Conservation (phyloP, 805 yeast species). For the Wickerhamiella vanderwaltii region DNA sequence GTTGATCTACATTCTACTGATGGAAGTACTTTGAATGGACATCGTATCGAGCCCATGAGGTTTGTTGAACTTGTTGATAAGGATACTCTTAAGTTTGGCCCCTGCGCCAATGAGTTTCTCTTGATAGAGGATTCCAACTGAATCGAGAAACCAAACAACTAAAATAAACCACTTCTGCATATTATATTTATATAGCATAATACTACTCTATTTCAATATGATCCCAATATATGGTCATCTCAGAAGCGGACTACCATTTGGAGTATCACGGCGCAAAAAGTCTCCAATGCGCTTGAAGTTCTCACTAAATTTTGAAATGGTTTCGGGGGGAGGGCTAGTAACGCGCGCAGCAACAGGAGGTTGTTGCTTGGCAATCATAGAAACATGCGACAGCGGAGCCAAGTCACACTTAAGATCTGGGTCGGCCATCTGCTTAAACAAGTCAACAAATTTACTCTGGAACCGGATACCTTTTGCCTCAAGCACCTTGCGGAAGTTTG, state of each 20-base stretch:
- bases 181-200: too few species aligned
- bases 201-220: too few species aligned
- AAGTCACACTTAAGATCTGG: constrained; percentile 14
- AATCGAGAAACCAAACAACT: too few species aligned
- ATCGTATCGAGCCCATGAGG: constrained; percentile 29
- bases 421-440: constrained; percentile 17
- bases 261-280: constrained; percentile 9
- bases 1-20: constrained; percentile 36
- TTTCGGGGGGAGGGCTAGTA: constrained; percentile 1
- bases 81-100: constrained; percentile 32
- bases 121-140: constrained; percentile 11
- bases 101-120: constrained; percentile 8
- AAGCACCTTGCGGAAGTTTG: constrained; percentile 54
- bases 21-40: constrained; percentile 34
- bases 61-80: constrained; percentile 32
- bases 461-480: constrained; percentile 44
- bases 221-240: too few species aligned
- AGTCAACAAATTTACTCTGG: constrained; percentile 18
- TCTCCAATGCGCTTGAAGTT: constrained; percentile 12
- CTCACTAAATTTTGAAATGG: constrained; percentile 10
- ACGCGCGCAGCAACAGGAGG: not conserved
- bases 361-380: not conserved
- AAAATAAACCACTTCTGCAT: too few species aligned
- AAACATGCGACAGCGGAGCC: constrained; percentile 13
- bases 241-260: constrained; percentile 7